These are phyloP conservation scores for Olyra latifolia DNA, from an alignment of 176 grass and related monocot species.

Conservation along the genomic window DNA sequence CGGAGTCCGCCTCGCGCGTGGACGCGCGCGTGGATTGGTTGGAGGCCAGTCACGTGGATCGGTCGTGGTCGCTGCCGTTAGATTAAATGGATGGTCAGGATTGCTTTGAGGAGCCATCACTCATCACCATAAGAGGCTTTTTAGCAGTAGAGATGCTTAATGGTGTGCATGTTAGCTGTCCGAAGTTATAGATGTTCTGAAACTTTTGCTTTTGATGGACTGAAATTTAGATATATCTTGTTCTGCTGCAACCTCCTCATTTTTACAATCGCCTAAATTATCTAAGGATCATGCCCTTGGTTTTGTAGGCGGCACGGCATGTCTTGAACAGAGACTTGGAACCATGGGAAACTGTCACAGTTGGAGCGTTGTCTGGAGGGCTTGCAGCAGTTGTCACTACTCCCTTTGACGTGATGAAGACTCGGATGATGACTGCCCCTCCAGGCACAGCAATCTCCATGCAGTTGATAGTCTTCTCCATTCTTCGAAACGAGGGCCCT, in stretches of 20 bases:
- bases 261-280: background rate
- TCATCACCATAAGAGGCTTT: no score
- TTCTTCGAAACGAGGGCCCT: constrained; percentile 78
- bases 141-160: no score
- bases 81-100: no score
- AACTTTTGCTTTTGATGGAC: background rate
- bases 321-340: constrained; percentile 75
- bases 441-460: constrained; percentile 79
- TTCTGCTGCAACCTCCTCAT: background rate
- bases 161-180: background rate
- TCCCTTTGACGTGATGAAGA: constrained; percentile 98
- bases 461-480: constrained; percentile 87
- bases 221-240: background rate
- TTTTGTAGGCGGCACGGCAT: constrained; percentile 64
- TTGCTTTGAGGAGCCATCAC: no score
- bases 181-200: background rate
- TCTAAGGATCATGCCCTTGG: background rate
- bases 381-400: constrained; percentile 87
- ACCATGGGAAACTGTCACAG: constrained; percentile 81
- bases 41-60: no score
- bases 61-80: no score
- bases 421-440: constrained; percentile 90
- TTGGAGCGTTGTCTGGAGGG: constrained; percentile 89
- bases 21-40: no score
- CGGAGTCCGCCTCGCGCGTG: no score